Conservation (phyloP, 2,329 filamentous ascomycete genomes). For the Parascedosporium putredinis region DNA sequence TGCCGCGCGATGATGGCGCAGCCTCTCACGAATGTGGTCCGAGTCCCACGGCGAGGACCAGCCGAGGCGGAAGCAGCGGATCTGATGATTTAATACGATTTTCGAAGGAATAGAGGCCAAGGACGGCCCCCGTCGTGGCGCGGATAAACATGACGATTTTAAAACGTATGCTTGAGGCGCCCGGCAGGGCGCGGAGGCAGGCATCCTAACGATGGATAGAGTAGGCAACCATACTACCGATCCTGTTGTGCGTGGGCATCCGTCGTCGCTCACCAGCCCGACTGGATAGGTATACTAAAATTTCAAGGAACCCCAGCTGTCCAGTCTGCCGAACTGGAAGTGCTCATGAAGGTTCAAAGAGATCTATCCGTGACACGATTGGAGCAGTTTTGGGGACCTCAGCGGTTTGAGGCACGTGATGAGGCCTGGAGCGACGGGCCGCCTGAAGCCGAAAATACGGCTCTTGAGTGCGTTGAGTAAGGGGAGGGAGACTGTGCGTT, state of each 20-base stretch:
- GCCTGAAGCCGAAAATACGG: too few species aligned
- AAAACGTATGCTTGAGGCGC: background rate
- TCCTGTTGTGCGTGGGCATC: background rate
- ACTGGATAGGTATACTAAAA: too few species aligned
- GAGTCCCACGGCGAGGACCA: slow-evolving; percentile 4
- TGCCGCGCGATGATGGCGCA: background rate
- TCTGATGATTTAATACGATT: background rate
- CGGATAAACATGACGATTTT: background rate
- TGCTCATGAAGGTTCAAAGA: too few species aligned
- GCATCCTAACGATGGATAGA: slow-evolving; percentile 4
- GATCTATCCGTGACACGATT: too few species aligned
- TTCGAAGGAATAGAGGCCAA: too few species aligned
- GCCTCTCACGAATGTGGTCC: background rate
- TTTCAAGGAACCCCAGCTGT: too few species aligned
- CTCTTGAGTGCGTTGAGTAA: too few species aligned
- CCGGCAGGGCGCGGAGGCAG: background rate
- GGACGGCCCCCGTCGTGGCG: too few species aligned
- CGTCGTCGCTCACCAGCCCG: too few species aligned
- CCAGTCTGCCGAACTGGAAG: too few species aligned
- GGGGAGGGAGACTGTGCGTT: background rate
- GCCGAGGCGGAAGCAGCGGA: background rate
- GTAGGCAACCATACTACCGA: slow-evolving; percentile 5
- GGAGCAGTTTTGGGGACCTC: too few species aligned
- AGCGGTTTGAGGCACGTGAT: too few species aligned
- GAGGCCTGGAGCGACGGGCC: background rate